Base-by-base conservation (phyloP, 106 monocot species). In the Platanthera guangdongensis region DNA sequence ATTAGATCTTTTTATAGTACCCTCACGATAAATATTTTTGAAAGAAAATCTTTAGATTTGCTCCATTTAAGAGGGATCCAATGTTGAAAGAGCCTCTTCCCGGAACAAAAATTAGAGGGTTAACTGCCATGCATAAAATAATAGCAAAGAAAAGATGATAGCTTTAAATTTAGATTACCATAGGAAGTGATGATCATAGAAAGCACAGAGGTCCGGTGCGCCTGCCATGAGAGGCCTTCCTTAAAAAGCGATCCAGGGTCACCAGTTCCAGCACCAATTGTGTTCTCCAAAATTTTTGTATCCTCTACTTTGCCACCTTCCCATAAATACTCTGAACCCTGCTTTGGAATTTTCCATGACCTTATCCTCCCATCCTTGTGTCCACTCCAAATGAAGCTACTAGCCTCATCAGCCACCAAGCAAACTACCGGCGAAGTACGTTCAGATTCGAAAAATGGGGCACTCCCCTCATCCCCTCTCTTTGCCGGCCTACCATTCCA, bases 331-430 rank as follows among this genome's bases (percentile, higher is more conserved):
- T 19, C 68, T 22, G 16, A 59, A 32, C 21, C 8, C 51, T 73
- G 55, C 71, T 75, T 65, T 21, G 88, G 85, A 80, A 93, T 85
- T 77, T 50, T 87, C 96, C 96, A 97, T 13, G 87, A 87, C 76
- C 89, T 74, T 25, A 97, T 88, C 84, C 81, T 97, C 7, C 96
- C 96, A 74, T 97, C 96, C 86, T 83, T 97, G 80, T 97, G 96
- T 32, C 96, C 96, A 25, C 84, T 93, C 93, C 93, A 97, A 0
- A 97, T 73, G 57, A 93, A 57, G 47, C 84, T 69, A 18, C 13
- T 86, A 10, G 93, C 93, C 2, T 47, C 80, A 47, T 96, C 95
- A 51, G 82, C 88, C 18, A 79, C 90, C 80, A 93, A 55, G 53
- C 96, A 97, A 47, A 91, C 45, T 47, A 83, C 78, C 1, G 92